These are phyloP conservation scores for Carex parvula DNA, from an alignment of 176 grass and related monocot genomes.

Conservation along the genomic window DNA sequence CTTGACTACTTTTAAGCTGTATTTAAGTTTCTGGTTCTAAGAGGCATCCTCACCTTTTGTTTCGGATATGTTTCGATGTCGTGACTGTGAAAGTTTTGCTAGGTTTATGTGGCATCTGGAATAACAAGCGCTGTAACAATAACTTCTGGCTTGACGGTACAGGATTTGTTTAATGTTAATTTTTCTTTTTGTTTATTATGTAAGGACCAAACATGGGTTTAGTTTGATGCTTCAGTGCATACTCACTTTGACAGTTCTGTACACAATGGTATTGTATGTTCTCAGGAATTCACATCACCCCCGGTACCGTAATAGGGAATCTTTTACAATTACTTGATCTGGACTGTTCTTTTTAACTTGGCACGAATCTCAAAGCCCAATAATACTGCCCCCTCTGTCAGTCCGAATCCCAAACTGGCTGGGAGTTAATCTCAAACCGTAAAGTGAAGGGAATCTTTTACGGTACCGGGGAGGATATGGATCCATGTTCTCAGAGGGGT, in stretches of 20 bases:
- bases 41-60: background rate
- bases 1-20: slow-evolving; percentile 34
- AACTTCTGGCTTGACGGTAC: background rate
- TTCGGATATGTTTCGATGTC: slow-evolving; percentile 1
- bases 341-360: too few species aligned
- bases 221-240: background rate
- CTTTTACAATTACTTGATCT: too few species aligned
- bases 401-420: too few species aligned
- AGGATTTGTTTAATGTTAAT: background rate
- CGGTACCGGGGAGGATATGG: too few species aligned
- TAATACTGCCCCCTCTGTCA: too few species aligned
- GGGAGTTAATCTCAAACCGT: too few species aligned
- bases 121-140: slow-evolving; percentile 6
- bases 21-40: slow-evolving; percentile 22
- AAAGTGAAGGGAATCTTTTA: too few species aligned
- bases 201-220: background rate
- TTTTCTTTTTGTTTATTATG: background rate
- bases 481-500: too few species aligned
- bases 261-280: too few species aligned
- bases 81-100: background rate
- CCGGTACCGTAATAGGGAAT: too few species aligned
- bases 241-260: background rate
- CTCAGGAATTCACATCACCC: too few species aligned
- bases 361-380: too few species aligned
- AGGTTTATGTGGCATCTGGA: slow-evolving; percentile 19